Base-by-base conservation (phyloP, 2,329 filamentous ascomycete genomes). In the Pyricularia grisea region DNA sequence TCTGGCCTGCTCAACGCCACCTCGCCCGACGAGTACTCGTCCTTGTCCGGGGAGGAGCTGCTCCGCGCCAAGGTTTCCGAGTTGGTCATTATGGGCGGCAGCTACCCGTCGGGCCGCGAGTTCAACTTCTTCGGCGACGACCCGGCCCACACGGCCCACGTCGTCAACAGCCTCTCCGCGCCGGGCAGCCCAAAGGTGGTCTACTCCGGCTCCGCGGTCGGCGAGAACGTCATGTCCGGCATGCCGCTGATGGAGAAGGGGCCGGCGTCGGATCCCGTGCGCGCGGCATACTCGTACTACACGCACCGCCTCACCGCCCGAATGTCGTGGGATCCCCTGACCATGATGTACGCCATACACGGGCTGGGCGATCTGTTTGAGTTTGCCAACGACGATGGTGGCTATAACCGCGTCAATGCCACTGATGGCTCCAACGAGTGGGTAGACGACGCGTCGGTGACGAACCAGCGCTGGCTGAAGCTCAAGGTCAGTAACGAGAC, bases 61-160 rank as follows among this genome's bases (percentile, higher is more conserved):
- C 71, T 85, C 27, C 70, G 75, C 1, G 68, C 71, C 11, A 85
- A 85, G 71, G 82, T 86, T 2, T 73, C 74, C 0, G 80, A 86
- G 73, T 76, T 86, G 1, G 81, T 85, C 1, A 72, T 86, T 6
- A 85, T 85, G 83, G 84, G 84, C 28, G 84, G 84, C 14, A 74
- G 69, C 7, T 86, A 84, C 69, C 82, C 83, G 0, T 78, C 77
- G 0, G 83, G 83, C 10, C 74, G 76, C 68, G 80, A 83, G 68
- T 86, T 77, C 74, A 86, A 87, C 73, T 85, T 86, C 71, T 81
- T 74, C 33, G 80, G 80, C 28, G 73, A 74, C 63, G 78, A 82
- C 69, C 74, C 81, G 0, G 69, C 70, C 0, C 72, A 73, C 3
- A 77, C 83, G 0, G 77, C 78, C 1, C 79, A 81, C 65, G 83